Base-by-base conservation (phyloP, 2,329 filamentous ascomycete genomes). In the Aspergillus unguis region DNA sequence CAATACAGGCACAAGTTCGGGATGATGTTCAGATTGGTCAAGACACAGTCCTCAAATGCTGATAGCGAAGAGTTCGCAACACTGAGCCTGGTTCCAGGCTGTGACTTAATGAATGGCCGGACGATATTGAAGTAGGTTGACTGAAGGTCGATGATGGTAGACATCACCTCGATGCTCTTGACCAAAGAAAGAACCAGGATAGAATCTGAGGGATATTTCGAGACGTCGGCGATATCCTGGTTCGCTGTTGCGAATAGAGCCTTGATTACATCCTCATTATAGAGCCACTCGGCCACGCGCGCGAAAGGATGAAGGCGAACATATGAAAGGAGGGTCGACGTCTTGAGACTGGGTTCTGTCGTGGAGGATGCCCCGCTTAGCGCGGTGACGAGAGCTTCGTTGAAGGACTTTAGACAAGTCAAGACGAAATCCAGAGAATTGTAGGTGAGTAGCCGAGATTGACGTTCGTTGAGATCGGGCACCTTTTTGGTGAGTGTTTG, bases 221-320 rank as follows among this genome's bases (percentile, higher is more conserved):
- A 84, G 37, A 96, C 81, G 53, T 88, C 85, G 6, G 80, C 77
- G 11, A 86, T 75, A 60, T 92, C 84, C 67, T 95, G 87, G 60
- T 92, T 88, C 29, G 94, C 83, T 8, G 87, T 83, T 52, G 83
- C 80, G 70, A 96, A 92, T 2, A 99, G 74, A 10, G 86, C 83
- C 58, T 82, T 83, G 63, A 95, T 84, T 25, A 96, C 89, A 58
- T 87, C 90, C 64, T 95, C 90, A 66, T 95, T 96, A 71, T 95
- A 96, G 72, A 99, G 83, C 91, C 94, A 97, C 67, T 99, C 94
- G 88, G 97, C 96, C 11, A 95, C 86, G 54, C 95, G 85, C 3
- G 89, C 85, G 65, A 97, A 99, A 0, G 95, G 92, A 72, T 99
- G 95, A 48, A 96, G 81, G 26, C 85, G 84, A 53, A 94, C 85